Conservation (phyloP, 192 early-diverging fungal species). For the Rhizophlyctis rosea region DNA sequence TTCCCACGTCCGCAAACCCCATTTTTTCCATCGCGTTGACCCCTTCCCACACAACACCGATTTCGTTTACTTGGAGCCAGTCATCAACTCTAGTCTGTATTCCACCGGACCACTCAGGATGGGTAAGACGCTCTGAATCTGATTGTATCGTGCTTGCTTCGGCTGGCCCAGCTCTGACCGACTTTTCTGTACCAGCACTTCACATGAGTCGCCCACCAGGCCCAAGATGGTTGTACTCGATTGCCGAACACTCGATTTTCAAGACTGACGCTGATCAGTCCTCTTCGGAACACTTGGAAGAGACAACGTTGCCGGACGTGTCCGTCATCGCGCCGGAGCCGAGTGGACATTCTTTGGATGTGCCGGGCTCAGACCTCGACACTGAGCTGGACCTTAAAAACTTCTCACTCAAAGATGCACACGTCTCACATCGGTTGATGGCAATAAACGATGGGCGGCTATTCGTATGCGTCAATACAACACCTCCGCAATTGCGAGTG, state of each 20-base stretch:
- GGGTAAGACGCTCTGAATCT: too few species aligned
- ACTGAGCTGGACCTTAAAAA: not conserved
- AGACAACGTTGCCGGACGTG: slow-evolving; percentile 10
- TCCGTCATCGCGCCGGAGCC: slow-evolving; percentile 23
- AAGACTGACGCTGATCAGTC: not conserved
- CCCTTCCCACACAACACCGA: too few species aligned
- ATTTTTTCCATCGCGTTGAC: too few species aligned
- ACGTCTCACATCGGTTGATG: slow-evolving; percentile 9
- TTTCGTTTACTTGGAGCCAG: too few species aligned
- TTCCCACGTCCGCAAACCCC: too few species aligned
- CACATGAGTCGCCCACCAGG: too few species aligned
- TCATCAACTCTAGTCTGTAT: too few species aligned
- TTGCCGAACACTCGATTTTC: not conserved
- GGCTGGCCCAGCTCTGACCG: too few species aligned
- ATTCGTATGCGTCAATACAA: slow-evolving; percentile 9
- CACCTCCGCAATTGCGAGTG: slow-evolving; percentile 6
- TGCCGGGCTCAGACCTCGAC: slow-evolving; percentile 3
- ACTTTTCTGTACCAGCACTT: too few species aligned
- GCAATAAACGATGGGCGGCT: slow-evolving; percentile 13
- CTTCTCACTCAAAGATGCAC: not conserved
- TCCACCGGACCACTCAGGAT: too few species aligned
- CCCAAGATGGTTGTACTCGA: not conserved
- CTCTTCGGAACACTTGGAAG: not conserved
- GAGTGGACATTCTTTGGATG: slow-evolving; percentile 20
- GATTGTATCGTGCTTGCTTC: too few species aligned